phyloP scores from a whole-genome alignment of 225 moss, liverwort and hornwort genomes.

The Straminergon stramineum region DNA sequence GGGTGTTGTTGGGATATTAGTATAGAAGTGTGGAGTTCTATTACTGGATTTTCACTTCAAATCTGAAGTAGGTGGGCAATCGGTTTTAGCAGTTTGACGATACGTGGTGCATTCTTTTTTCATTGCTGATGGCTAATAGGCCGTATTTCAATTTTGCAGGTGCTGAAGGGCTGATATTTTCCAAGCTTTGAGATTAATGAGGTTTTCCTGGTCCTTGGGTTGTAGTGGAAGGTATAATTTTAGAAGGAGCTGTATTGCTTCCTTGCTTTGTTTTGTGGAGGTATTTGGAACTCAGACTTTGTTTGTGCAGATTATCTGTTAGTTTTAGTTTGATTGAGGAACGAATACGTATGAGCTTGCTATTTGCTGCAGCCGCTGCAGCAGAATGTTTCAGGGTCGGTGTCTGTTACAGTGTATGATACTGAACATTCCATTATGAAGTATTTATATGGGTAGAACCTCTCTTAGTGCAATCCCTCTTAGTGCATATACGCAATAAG shows the following conservation, averaged over 20 bases:
- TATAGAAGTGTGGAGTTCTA: not conserved
- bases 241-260: not conserved
- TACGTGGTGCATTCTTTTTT: too few species aligned
- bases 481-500: too few species aligned
- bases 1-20: not conserved
- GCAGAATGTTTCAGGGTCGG: not conserved
- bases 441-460: too few species aligned
- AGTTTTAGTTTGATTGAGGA: not conserved
- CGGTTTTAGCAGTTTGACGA: not conserved
- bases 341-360: not conserved
- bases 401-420: not conserved
- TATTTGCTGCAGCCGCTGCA: not conserved
- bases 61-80: not conserved
- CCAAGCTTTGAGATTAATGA: not conserved
- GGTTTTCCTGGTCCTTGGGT: not conserved
- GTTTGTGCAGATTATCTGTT: not conserved
- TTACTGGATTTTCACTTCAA: not conserved
- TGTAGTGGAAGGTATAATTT: not conserved
- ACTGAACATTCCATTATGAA: not conserved
- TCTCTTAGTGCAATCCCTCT: too few species aligned
- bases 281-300: not conserved
- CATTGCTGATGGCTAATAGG: not conserved
- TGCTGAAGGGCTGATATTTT: not conserved
- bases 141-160: not conserved
- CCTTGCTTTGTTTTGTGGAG: not conserved